Percentiles rank a stretch among this genome's conserved stretches.
Evolutionary conservation across 2,329 filamentous ascomycete species (phyloP).

Genomic region (Cercospora berteroae): DNA sequence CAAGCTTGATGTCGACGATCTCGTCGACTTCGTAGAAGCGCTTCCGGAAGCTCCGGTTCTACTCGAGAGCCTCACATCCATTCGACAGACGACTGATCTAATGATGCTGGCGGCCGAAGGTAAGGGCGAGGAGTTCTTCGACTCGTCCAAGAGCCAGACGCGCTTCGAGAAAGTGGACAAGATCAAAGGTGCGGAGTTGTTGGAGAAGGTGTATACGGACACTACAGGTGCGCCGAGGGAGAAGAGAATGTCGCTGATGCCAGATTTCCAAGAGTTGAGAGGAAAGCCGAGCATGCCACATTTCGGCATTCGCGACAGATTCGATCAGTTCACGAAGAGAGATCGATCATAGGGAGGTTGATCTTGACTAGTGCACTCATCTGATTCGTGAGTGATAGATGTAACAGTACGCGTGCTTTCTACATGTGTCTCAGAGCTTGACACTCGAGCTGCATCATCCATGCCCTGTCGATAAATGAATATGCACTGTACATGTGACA

Average conservation of each 20-base stretch:
- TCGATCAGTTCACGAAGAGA: conserved; percentile 28
- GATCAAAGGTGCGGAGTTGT: conserved; percentile 77
- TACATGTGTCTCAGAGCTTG: background rate
- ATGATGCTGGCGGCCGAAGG: conserved; percentile 72
- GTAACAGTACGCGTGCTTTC: background rate
- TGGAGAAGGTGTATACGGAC: conserved; percentile 70
- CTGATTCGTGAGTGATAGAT: background rate
- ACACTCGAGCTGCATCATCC: background rate
- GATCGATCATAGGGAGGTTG: conserved; percentile 22
- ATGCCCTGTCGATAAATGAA: background rate
- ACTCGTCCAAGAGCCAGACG: conserved; percentile 82
- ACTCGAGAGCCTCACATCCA: conserved; percentile 82
- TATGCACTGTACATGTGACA: background rate
- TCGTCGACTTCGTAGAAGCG: conserved; percentile 80
- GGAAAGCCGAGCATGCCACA: conserved; percentile 30
- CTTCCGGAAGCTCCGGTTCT: conserved; percentile 81
- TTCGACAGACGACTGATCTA: conserved; percentile 86
- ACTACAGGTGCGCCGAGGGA: conserved; percentile 13
- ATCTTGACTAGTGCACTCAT: background rate
- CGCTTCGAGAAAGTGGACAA: conserved; percentile 93
- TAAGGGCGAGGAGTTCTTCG: conserved; percentile 88
- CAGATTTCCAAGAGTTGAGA: conserved; percentile 26
- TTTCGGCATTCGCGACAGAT: conserved; percentile 28
- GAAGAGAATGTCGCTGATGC: conserved; percentile 24
- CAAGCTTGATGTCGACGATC: conserved; percentile 76